These are phyloP conservation scores for Trichoderma semiorbis DNA, from an alignment of 2,329 filamentous ascomycete genomes.

Conservation along the genomic window DNA sequence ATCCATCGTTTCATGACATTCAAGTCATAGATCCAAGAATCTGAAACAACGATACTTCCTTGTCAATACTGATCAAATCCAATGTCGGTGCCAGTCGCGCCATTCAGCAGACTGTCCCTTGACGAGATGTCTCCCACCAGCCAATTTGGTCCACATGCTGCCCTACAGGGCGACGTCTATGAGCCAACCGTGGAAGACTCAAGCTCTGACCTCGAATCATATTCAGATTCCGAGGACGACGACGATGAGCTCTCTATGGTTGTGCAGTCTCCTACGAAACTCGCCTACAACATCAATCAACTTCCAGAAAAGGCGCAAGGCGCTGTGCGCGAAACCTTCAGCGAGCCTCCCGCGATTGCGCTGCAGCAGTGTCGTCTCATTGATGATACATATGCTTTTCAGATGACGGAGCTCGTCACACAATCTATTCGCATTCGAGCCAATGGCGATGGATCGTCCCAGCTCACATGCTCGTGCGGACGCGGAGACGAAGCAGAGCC, in stretches of 20 bases:
- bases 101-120: slow-evolving; percentile 30
- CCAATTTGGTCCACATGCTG: slow-evolving; percentile 16
- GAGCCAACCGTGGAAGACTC: slow-evolving; percentile 24
- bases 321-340: slow-evolving; percentile 44
- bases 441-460: slow-evolving; percentile 36
- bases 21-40: background rate
- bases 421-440: slow-evolving; percentile 49
- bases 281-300: slow-evolving; percentile 40
- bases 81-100: slow-evolving; percentile 29
- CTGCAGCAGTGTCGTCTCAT: slow-evolving; percentile 49
- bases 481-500: slow-evolving; percentile 30
- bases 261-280: slow-evolving; percentile 38
- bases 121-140: slow-evolving; percentile 30
- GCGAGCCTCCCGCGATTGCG: slow-evolving; percentile 46
- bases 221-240: slow-evolving; percentile 33
- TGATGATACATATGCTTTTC: slow-evolving; percentile 50
- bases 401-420: slow-evolving; percentile 53
- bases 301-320: slow-evolving; percentile 37
- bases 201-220: slow-evolving; percentile 28
- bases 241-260: slow-evolving; percentile 30
- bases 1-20: background rate
- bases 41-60: background rate
- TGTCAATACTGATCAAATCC: background rate
- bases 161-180: slow-evolving; percentile 14
- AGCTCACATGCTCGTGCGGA: slow-evolving; percentile 46